Conservation (phyloP, 176 grass and related monocot genomes). For the Zea mays region DNA sequence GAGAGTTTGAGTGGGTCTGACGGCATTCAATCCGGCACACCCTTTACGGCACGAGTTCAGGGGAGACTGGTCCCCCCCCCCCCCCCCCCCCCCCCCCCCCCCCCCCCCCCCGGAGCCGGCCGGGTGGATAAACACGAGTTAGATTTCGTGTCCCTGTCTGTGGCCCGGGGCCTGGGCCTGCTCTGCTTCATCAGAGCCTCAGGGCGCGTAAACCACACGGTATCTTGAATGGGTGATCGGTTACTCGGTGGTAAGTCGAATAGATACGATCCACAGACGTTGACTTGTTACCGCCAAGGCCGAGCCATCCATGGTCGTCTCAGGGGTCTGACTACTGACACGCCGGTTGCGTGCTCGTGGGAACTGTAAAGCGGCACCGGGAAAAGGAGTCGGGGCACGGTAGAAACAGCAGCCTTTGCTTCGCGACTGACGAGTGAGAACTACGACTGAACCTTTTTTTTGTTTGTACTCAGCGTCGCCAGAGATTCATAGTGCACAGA, state of each 20-base stretch:
- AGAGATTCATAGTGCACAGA: neutral
- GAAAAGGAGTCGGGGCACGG: neutral
- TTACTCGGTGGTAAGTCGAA: neutral
- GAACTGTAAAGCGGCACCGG: neutral
- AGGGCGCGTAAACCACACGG: neutral
- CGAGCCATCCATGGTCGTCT: neutral
- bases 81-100: too few species aligned
- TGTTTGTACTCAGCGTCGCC: neutral
- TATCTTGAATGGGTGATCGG: neutral
- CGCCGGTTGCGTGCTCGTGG: neutral
- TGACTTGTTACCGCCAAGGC: neutral
- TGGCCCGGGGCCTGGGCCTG: neutral
- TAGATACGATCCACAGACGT: neutral
- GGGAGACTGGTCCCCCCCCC: neutral
- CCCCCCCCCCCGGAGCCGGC: too few species aligned
- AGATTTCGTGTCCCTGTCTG: constrained; percentile 22
- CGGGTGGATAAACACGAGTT: neutral
- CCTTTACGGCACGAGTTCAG: constrained; percentile 20
- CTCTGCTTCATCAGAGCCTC: neutral
- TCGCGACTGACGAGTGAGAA: neutral
- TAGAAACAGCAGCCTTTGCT: constrained; percentile 1
- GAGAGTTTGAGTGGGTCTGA: too few species aligned
- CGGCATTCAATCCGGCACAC: constrained; percentile 32
- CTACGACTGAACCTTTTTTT: neutral
- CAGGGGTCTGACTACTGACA: neutral